Evolutionary conservation across 78 protist species (phyloP).

Genomic region (Protostelium mycophagum): DNA sequence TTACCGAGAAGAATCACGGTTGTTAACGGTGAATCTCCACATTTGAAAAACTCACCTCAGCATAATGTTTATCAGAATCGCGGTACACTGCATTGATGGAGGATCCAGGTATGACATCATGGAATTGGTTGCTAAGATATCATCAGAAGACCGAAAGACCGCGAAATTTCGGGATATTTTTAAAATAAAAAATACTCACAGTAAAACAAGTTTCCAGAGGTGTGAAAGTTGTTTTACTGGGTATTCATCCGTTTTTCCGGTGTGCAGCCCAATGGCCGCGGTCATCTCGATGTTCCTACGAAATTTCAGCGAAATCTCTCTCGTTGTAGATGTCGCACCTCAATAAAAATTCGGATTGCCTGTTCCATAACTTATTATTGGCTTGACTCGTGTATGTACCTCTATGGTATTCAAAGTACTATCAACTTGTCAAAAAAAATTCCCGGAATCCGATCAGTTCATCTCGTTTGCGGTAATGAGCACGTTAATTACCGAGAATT

Average conservation of each 20-base stretch:
- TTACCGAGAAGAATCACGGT: no score
- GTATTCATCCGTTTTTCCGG: neutral
- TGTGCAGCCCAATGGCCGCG: neutral
- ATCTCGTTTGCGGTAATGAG: no score
- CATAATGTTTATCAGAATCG: constrained; percentile 34
- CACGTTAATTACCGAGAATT: no score
- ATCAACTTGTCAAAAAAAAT: no score
- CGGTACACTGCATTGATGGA: constrained; percentile 52
- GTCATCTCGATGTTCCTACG: constrained; percentile 44
- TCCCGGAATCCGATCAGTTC: no score
- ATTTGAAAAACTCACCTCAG: constrained; percentile 3
- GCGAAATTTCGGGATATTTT: neutral
- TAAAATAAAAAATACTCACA: neutral
- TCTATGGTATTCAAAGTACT: constrained; percentile 78
- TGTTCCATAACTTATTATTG: constrained; percentile 40
- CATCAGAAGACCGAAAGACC: neutral
- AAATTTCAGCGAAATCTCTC: no score
- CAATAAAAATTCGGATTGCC: constrained; percentile 54
- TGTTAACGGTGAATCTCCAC: no score
- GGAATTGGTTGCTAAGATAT: constrained; percentile 75
- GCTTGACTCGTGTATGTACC: constrained; percentile 83
- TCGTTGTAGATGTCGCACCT: no score
- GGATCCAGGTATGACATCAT: constrained; percentile 81
- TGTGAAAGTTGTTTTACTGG: constrained; percentile 6
- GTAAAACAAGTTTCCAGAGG: constrained; percentile 59